Base-by-base conservation (phyloP, 805 yeast genomes). In the Geotrichum ghanense region DNA sequence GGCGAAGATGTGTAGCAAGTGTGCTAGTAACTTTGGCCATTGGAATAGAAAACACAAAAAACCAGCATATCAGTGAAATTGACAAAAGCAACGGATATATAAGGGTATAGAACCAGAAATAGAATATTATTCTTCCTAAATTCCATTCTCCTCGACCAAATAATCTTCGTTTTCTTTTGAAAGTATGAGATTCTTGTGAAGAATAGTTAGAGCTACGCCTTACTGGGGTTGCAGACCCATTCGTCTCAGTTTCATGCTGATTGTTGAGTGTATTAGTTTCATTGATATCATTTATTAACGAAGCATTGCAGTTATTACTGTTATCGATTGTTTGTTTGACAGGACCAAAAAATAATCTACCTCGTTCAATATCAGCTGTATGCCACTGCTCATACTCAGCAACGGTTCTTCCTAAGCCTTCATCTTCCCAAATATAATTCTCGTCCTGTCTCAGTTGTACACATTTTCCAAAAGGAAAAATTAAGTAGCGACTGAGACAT, bases 141-240 rank as follows among this genome's bases (percentile, higher is more conserved):
- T 81, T 79, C 97, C 97, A 92, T 53, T 78, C 68, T 31, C 97
- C 97, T 61, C 97, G 73, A 27, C 97, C 97, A 61, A 92, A 90
- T 44, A 78, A 69, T 49, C 97, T 73, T 20, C 66, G 48, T 25
- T 57, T 48, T 16, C 17, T 39, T 21, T 24, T 20, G 4, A 22
- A n/a, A 10, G 9, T 24, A 9, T 22, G 12, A 51, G 47, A 42
- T 47, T 48, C 21, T 48, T 42, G n/a, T 45, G 40, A 31, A 35
- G 44, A 34, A 49, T 21, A 10, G 45, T 47, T 22, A 12, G 45
- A 21, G 16, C 21, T 17, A 14, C 23, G 5, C 14, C 42, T n/a
- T 5, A 4, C 23, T n/a, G 9, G 42, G 21, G 25, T 21, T 4
- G 9, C 24, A 22, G 9, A n/a, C 19, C 16, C 40, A 35, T 7